Conservation (phyloP, 768 basidiomycete species). For the Trametes villosa region DNA sequence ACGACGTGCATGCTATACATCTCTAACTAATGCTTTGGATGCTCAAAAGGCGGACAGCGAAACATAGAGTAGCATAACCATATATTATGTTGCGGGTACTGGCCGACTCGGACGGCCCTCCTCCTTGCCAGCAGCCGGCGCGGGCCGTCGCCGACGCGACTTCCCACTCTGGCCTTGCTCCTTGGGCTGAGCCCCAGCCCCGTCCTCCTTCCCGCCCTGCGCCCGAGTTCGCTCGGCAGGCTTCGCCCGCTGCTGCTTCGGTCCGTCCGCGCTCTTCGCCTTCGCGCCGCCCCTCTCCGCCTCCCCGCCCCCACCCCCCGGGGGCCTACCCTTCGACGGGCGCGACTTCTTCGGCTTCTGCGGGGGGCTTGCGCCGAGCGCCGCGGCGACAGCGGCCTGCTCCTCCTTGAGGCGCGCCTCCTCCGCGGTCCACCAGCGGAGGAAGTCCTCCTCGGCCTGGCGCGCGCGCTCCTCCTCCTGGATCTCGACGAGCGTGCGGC, state of each 20-base stretch:
- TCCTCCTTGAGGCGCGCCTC: conserved; percentile 70
- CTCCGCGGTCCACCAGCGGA: conserved; percentile 89
- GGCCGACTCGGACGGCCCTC: too few relatives aligned
- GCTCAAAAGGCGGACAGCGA: too few relatives aligned
- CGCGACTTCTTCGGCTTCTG: conserved; percentile 16
- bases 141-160: conserved; percentile 11
- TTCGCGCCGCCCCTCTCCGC: neutral
- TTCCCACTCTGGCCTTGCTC: conserved; percentile 5
- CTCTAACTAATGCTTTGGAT: too few relatives aligned
- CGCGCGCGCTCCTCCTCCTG: conserved; percentile 80
- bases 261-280: neutral
- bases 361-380: neutral
- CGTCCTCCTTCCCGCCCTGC: neutral
- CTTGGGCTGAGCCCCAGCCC: neutral
- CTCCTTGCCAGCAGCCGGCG: neutral
- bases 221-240: neutral
- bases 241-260: neutral
- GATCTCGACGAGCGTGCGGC: conserved; percentile 76
- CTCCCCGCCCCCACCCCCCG: neutral
- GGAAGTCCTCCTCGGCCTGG: conserved; percentile 76
- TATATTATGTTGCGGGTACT: too few relatives aligned
- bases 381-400: conserved; percentile 29
- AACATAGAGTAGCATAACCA: too few relatives aligned
- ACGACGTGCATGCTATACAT: too few relatives aligned
- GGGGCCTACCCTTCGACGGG: conserved; percentile 4